Evolutionary conservation across 1,284 basidiomycete species (phyloP), one percentile per base, ranked within the genome.

Genomic region (Ganoderma multipileum): DNA sequence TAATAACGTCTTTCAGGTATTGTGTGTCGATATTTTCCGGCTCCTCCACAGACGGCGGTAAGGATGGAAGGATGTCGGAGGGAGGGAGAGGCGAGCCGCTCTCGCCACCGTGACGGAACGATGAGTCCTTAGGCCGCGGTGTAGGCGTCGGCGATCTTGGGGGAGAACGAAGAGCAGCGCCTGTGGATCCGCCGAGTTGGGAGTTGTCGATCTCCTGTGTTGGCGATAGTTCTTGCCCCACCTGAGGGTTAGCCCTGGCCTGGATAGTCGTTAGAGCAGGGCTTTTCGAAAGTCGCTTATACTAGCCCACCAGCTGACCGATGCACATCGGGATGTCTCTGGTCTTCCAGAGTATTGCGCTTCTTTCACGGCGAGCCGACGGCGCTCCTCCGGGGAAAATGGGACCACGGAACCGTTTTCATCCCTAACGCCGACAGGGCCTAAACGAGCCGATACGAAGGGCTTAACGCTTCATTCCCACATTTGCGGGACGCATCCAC

Each of bases 241-340:
- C 28, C 9, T 65, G 66, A 3, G 30, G 54, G n/a, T n/a, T 28
- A 9, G 39, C 44, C 30, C 66, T 62, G 30, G 72, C 68, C 74
- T 76, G 14, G 3, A 14, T n/a, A 1, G 28, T n/a, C 0, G 18
- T 68, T 9, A 70, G 61, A 14, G 28, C 9, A 38, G 18, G 36
- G 33, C 61, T 28, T 36, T 23, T 26, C 42, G 20, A 14, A 20
- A 41, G 9, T 23, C 1, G 28, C 16, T 3, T 47, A 23, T 2
- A 39, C 4, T 5, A 66, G 33, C 65, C 55, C 52, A 91, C 91
- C 71, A 93, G 78, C 67, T 91, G 83, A 41, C 84, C 83, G 33
- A 93, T 82, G 64, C 83, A 83, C 12, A 81, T 84, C 2, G 90
- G 90, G 1, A 89, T 83, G 33, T 75, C 72, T 91, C 89, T 4